Base-by-base conservation (phyloP, 768 basidiomycete genomes). In the Exidia glandulosa region DNA sequence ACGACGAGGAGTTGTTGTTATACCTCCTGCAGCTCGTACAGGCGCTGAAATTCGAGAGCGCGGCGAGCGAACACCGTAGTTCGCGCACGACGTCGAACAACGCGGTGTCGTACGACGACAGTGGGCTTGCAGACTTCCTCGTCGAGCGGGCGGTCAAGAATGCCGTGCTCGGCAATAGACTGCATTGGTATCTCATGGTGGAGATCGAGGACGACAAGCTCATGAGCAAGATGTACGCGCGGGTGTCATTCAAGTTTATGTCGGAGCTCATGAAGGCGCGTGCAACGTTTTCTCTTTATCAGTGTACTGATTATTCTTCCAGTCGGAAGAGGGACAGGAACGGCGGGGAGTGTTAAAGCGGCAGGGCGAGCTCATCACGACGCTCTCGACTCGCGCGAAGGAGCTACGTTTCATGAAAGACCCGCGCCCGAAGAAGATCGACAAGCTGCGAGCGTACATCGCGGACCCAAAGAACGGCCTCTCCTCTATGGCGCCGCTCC, bases 121-220 rank as follows among this genome's bases (percentile, higher is more conserved):
- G 90, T 64, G 94, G 94, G 1, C 78, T 99, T 9, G 87, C 94
- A 1, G 93, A 95, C 65, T 97, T 98, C 69, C 77, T 99, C 56
- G 90, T 98, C 57, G 73, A 81, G 5, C 81, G 94, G 25, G 91
- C 90, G 19, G 90, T 92, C 13, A 76, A 81, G 63, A 95, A 95
- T 66, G 78, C 78, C 2, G 79, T 95, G 0, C 76, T 99, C 2
- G 96, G 94, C 0, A 97, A 97, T 66, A 80, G 90, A 29, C 77
- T 98, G 63, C 89, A 95, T 69, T 98, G 96, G 96, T 99, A 98
- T 66, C 83, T 98, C 59, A 93, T 94, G 83, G 94, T 98, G 3
- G 96, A 98, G 69, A 86, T 93, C 19, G 90, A 91, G 25, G 90
- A 94, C 66, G 91, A 94, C 67, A 84, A 85, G 61, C 77, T 84